Evolutionary conservation across 2,329 filamentous ascomycete species (phyloP).

Genomic region (Paraconiothyrium sp.): DNA sequence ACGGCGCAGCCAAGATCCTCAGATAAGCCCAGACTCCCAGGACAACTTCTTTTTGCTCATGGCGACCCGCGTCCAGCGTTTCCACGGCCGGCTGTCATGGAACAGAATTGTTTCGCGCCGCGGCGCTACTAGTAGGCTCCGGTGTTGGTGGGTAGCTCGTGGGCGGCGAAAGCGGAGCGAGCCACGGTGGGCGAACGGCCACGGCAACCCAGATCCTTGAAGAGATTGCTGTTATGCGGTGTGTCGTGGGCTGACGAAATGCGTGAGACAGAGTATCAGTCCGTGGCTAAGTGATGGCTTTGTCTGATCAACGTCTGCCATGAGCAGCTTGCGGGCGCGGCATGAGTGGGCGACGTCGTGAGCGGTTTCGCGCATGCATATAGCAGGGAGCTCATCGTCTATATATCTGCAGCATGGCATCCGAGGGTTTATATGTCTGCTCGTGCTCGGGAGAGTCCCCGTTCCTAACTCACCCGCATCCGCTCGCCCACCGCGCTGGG

Average conservation of each 20-base stretch:
- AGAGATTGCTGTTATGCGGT: not conserved
- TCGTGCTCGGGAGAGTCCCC: slow-evolving; percentile 3
- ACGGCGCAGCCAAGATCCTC: slow-evolving; percentile 17
- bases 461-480: slow-evolving; percentile 13
- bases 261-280: not conserved
- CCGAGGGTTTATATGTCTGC: slow-evolving; percentile 5
- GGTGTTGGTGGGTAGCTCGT: slow-evolving; percentile 6
- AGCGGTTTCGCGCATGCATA: not conserved
- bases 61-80: slow-evolving; percentile 3
- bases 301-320: not conserved
- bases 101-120: slow-evolving; percentile 14
- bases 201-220: slow-evolving; percentile 1
- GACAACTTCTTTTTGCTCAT: slow-evolving; percentile 14
- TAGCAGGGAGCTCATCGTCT: not conserved
- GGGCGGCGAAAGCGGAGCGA: slow-evolving; percentile 5
- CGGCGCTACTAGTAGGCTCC: slow-evolving; percentile 15
- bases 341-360: not conserved
- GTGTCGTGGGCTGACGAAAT: not conserved
- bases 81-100: slow-evolving; percentile 13
- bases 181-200: not conserved
- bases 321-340: not conserved
- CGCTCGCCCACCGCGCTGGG: slow-evolving; percentile 10
- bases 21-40: slow-evolving; percentile 18
- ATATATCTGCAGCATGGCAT: not conserved
- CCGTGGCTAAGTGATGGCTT: not conserved